Percentiles rank a stretch among this genome's conserved stretches.
These are phyloP conservation scores for Fusarium marasasianum DNA, from an alignment of 2,329 filamentous ascomycete species.

Conservation along the genomic window DNA sequence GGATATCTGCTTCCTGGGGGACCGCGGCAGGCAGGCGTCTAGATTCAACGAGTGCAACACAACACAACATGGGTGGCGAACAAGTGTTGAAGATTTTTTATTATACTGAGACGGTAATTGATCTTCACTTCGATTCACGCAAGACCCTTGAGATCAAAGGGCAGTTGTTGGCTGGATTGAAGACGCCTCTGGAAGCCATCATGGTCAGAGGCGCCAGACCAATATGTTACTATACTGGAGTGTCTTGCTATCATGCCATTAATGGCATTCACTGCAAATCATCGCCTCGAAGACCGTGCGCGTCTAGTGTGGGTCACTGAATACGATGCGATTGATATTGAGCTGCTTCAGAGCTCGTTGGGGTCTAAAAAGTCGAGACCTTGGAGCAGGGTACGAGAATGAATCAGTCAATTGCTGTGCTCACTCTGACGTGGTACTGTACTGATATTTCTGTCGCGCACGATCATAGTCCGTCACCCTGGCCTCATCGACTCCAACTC, in stretches of 20 bases:
- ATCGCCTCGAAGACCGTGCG: conserved; percentile 2
- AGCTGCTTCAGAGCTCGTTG: not conserved
- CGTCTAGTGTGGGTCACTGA: not conserved
- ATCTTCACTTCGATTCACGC: not conserved
- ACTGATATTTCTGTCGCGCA: fast-evolving
- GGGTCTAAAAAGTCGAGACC: not conserved
- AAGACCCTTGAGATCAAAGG: not conserved
- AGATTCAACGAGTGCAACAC: conserved; percentile 1
- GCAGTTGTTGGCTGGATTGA: not conserved
- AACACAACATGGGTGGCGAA: conserved; percentile 31
- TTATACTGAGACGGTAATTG: not conserved
- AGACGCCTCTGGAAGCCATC: conserved; percentile 13
- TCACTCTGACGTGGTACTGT: fast-evolving
- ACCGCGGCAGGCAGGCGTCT: conserved; percentile 3
- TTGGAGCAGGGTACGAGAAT: not conserved
- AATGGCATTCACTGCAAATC: not conserved
- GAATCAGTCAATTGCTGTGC: not conserved
- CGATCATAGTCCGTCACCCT: not conserved
- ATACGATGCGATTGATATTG: conserved; percentile 15
- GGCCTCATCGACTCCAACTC: conserved; percentile 1
- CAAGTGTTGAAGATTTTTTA: not conserved
- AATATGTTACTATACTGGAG: not conserved
- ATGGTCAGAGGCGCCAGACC: conserved; percentile 3
- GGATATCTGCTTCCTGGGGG: not conserved
- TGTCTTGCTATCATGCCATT: conserved; percentile 1